Percentiles rank a stretch among this genome's conserved stretches.
These are phyloP conservation scores for Pezicula neosporulosa DNA, from an alignment of 2,329 filamentous ascomycete species.

Conservation along the genomic window DNA sequence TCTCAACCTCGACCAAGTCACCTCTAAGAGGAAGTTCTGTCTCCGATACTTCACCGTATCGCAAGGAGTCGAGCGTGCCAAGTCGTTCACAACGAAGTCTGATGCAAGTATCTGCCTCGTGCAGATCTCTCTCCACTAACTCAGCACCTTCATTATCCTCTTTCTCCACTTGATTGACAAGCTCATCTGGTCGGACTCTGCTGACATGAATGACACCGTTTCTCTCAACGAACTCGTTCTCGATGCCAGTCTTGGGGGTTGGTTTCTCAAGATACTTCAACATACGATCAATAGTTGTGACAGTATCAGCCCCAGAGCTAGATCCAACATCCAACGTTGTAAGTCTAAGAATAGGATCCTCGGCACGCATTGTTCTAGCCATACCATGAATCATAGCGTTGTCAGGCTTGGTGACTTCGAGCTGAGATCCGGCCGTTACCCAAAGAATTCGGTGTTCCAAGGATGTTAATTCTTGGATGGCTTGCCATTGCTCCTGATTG, in stretches of 20 bases:
- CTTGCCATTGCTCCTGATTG: conserved; percentile 6
- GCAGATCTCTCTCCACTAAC: conserved; percentile 1
- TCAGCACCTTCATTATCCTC: conserved; percentile 10
- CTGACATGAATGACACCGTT: conserved; percentile 22
- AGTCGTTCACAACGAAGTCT: conserved; percentile 5
- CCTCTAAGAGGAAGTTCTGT: conserved; percentile 9
- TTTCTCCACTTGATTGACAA: conserved; percentile 19
- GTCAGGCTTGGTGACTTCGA: background rate
- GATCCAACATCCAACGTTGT: conserved; percentile 12
- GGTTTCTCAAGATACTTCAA: background rate
- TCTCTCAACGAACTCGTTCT: conserved; percentile 27
- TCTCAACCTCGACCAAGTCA: conserved; percentile 10
- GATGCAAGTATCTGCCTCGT: background rate
- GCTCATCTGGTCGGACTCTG: conserved; percentile 23
- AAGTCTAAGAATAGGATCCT: conserved; percentile 6
- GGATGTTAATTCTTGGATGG: conserved; percentile 6
- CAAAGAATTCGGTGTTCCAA: conserved; percentile 5
- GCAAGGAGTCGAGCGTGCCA: conserved; percentile 8
- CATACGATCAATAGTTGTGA: conserved; percentile 1
- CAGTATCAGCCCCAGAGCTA: background rate
- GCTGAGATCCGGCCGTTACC: conserved; percentile 6
- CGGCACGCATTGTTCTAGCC: conserved; percentile 1
- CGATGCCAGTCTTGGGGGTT: conserved; percentile 1
- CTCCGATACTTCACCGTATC: conserved; percentile 5
- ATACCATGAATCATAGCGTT: conserved; percentile 8